Evolutionary conservation across 257 asterid genomes (phyloP).

Genomic region (Nicotiana sylvestris): DNA sequence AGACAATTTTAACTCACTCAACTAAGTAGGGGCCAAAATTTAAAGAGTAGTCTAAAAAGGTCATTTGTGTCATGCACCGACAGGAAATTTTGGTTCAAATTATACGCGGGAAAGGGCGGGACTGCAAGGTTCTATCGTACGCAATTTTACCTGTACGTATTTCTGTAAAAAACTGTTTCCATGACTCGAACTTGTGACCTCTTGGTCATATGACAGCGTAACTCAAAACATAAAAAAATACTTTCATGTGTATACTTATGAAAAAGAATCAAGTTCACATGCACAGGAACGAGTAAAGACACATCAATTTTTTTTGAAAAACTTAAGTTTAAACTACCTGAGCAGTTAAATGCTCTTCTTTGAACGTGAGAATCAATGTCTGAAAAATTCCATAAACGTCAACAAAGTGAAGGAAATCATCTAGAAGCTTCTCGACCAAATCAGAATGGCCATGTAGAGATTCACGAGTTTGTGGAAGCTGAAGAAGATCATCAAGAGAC

Average conservation of each 20-base stretch:
- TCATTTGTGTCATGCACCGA: background rate
- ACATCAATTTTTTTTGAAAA: too few relatives aligned
- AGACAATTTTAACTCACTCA: background rate
- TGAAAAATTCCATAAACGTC: conserved; percentile 72
- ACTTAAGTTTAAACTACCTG: conserved; percentile 14
- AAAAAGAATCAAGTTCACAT: too few relatives aligned
- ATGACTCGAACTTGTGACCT: too few relatives aligned
- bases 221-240: background rate
- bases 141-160: too few relatives aligned
- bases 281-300: too few relatives aligned
- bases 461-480: conserved; percentile 73
- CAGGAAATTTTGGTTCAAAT: background rate
- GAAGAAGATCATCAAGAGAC: conserved; percentile 75
- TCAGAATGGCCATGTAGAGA: conserved; percentile 29
- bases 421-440: conserved; percentile 63
- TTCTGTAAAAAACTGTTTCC: too few relatives aligned
- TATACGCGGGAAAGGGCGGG: too few relatives aligned
- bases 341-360: conserved; percentile 55
- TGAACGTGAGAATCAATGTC: conserved; percentile 45
- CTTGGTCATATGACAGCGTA: too few relatives aligned
- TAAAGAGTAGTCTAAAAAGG: background rate
- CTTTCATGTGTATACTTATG: too few relatives aligned
- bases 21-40: background rate
- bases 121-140: too few relatives aligned
- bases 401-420: conserved; percentile 60